Base-by-base conservation (phyloP, 2,329 filamentous ascomycete genomes). In the Exserohilum turcica region DNA sequence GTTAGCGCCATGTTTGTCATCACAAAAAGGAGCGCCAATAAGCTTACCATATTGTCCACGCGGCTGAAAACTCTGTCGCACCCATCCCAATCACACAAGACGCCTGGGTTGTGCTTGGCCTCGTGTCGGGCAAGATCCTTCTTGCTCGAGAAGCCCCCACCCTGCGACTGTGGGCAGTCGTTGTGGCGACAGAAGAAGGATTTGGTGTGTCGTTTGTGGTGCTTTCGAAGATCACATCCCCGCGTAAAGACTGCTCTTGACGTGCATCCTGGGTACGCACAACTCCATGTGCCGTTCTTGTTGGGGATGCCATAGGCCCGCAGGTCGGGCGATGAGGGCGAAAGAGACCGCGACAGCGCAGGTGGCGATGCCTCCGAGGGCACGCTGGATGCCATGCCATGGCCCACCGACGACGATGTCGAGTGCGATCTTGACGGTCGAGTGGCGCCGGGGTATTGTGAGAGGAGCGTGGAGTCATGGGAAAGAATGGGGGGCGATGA, bases 121-220 rank as follows among this genome's bases (percentile, higher is more conserved):
- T 86, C 84, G 57, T 86, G 84, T 33, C 84, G 74, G 21, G 82
- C 80, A 16, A 84, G 79, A 57, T 86, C 84, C 63, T 86, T 86
- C 66, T 85, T 85, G 64, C 82, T 84, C 6, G 82, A 85, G 65
- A 86, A 86, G 0, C 84, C 84, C 28, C 82, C 82, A 31, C 79
- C 78, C 2, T 74, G 76, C 8, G 82, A 76, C 61, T 86, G 82
- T 10, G 83, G 81, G 65, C 84, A 86, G 10, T 82, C 82, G 43
- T 80, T 76, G 52, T 84, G 77, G 4, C 83, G 80, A 68, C 84
- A 86, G 68, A 84, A 86, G 47, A 86, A 80, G 13, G 82, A 78
- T 61, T 86, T 86, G 24, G 79, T 82, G 67, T 86, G 84, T 12
- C 84, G 77, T 65, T 85, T 85, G 74, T 82, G 85, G 65, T 86